Conservation (phyloP, 2,329 filamentous ascomycete species). For the Diaporthe capsici region DNA sequence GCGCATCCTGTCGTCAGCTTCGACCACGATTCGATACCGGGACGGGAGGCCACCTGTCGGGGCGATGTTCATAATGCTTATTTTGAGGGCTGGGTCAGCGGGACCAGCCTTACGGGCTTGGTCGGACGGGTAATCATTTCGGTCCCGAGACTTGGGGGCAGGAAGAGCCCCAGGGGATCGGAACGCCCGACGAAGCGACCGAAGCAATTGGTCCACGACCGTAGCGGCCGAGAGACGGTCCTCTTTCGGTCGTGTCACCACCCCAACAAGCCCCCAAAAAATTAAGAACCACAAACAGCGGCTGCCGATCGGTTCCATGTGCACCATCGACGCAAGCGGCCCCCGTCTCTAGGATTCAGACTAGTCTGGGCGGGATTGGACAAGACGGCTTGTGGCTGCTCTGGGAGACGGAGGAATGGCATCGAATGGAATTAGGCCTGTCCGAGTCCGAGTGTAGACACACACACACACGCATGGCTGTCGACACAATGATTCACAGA, state of each 20-base stretch:
- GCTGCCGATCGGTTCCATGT: neutral
- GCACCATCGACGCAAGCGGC: slow-evolving; percentile 15
- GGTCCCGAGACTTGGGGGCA: slow-evolving; percentile 18
- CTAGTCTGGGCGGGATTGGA: slow-evolving; percentile 8
- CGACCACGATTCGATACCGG: neutral
- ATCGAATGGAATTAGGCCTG: slow-evolving; percentile 8
- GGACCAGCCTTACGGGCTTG: slow-evolving; percentile 15
- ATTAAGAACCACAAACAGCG: neutral
- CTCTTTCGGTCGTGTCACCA: neutral
- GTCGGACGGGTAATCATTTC: slow-evolving; percentile 7
- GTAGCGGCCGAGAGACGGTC: slow-evolving; percentile 3
- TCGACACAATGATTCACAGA: slow-evolving; percentile 3
- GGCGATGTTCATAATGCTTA: neutral
- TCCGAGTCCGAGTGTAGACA: slow-evolving; percentile 10
- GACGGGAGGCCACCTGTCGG: neutral
- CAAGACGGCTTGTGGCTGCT: slow-evolving; percentile 2
- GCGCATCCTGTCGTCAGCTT: neutral
- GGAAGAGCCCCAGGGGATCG: neutral
- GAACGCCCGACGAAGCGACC: slow-evolving; percentile 8
- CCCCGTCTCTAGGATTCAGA: neutral
- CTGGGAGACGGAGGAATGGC: slow-evolving; percentile 6
- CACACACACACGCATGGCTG: neutral
- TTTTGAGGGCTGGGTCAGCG: neutral
- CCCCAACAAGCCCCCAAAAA: neutral
- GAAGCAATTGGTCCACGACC: neutral